phyloP scores from a whole-genome alignment of 176 grass and related monocot genomes.

The Lolium perenne region DNA sequence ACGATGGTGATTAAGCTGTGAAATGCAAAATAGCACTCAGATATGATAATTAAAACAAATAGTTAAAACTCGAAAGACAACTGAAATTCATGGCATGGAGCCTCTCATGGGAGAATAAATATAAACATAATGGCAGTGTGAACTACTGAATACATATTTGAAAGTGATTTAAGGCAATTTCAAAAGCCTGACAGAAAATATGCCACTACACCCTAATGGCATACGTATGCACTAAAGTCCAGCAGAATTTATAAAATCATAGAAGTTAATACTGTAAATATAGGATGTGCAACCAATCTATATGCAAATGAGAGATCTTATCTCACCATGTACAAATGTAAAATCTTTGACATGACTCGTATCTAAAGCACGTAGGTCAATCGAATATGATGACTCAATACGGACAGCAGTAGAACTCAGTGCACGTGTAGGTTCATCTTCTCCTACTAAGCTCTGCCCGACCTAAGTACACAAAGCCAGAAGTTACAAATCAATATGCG shows the following conservation, averaged over 20 bases:
- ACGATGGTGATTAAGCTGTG: neutral
- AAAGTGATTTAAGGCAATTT: neutral
- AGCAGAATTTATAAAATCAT: slow-evolving; percentile 30
- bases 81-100: neutral
- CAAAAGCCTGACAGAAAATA: slow-evolving; percentile 4
- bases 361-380: slow-evolving; percentile 76
- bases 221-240: slow-evolving; percentile 30
- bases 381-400: slow-evolving; percentile 86
- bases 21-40: slow-evolving; percentile 16
- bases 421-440: slow-evolving; percentile 69
- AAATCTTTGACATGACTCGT: slow-evolving; percentile 96
- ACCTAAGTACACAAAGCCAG: slow-evolving; percentile 56
- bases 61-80: neutral
- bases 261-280: slow-evolving; percentile 20
- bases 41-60: neutral
- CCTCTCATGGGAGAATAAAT: neutral
- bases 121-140: slow-evolving; percentile 2
- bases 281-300: slow-evolving; percentile 14
- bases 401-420: slow-evolving; percentile 62
- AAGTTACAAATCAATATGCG: slow-evolving; percentile 24
- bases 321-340: slow-evolving; percentile 93
- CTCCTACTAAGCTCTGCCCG: slow-evolving; percentile 83
- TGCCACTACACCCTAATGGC: neutral
- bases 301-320: slow-evolving; percentile 27
- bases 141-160: neutral